Evolutionary conservation across 2,329 filamentous ascomycete species (phyloP), one percentile per base, ranked within the genome.

Genomic region (Diaporthe sp.): DNA sequence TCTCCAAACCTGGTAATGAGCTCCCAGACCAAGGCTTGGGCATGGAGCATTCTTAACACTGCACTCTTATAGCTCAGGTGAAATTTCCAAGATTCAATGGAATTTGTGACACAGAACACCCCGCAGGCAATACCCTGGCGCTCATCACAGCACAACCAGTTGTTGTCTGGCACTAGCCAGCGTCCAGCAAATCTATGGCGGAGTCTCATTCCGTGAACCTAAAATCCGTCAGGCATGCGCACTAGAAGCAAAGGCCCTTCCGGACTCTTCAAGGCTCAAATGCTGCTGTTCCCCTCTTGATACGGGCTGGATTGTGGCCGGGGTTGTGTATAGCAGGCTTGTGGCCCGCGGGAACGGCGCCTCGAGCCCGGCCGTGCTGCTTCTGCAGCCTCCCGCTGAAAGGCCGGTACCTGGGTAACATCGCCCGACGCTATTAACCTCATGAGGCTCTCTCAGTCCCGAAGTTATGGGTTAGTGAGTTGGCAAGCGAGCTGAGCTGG

Each of bases 1-100:
- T 9, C 4, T 68, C 62, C 62, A 13, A 68, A 39, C 62, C 62
- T 53, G 62, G 62, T n/a, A 39, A 12, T 15, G 46, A 68, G 44
- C 31, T 53, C 42, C 39, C 42, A 65, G 25, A 42, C 37, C 59
- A 65, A 65, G 59, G 59, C 25, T 65, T 15, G 31, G 4, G 19
- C 34, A 19, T 13, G 19, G 55, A 15, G 42, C 42, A n/a, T n/a
- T 39, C 62, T 53, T 68, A 68, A 39, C 44, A 53, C 46, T 10
- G 62, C 44, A 2, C 25, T 68, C 46, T 39, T 53, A 68, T 53
- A 68, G 62, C 62, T 49, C 62, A 12, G 44, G 8, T 51, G 28
- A 44, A 25, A 17, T 51, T 67, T 49, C 28, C 62, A 67, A 51
- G 28, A 15, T 67, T 25, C 10, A 17, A 37, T 31, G 62, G 62